These are phyloP conservation scores for Leucosporidium creatinivorum DNA, from an alignment of 768 basidiomycete species.

Conservation along the genomic window DNA sequence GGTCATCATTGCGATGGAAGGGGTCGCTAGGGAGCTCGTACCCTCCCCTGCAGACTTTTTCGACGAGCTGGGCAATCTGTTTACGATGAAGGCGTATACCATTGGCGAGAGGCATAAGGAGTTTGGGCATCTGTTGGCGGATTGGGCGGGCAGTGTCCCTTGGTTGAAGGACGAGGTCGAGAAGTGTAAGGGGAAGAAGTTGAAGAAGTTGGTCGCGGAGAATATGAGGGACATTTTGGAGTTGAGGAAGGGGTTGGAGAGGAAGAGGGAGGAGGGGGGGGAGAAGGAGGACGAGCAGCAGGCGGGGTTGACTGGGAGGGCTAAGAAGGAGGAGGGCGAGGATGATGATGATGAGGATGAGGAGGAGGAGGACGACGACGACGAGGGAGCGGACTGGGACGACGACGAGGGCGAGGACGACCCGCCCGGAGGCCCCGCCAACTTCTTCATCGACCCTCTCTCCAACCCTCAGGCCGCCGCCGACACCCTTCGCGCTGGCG, in stretches of 20 bases:
- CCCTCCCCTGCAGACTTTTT: constrained; percentile 14
- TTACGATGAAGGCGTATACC: constrained; percentile 1
- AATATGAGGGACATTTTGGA: not conserved
- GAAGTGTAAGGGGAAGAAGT: not conserved
- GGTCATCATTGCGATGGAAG: constrained; percentile 26
- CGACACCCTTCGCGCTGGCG: not conserved
- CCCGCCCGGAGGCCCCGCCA: not conserved
- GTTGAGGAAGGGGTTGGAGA: not conserved
- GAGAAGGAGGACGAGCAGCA: not conserved
- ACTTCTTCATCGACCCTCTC: not conserved
- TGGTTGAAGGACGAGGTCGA: constrained; percentile 9
- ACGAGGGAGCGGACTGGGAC: not conserved
- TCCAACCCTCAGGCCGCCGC: constrained; percentile 1
- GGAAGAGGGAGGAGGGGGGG: not conserved
- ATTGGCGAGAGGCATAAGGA: constrained; percentile 23
- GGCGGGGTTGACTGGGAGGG: not conserved
- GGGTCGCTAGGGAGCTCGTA: not conserved
- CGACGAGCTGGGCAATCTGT: constrained; percentile 10
- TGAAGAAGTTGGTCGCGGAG: not conserved
- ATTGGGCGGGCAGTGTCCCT: constrained; percentile 13
- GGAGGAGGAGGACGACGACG: not conserved
- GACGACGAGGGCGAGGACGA: not conserved
- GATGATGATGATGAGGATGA: constrained; percentile 15
- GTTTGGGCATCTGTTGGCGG: not conserved
- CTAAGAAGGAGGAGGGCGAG: not conserved